Evolutionary conservation across 2,329 filamentous ascomycete genomes (phyloP), one percentile per base, ranked within the genome.

Genomic region (Aureobasidium sp.): DNA sequence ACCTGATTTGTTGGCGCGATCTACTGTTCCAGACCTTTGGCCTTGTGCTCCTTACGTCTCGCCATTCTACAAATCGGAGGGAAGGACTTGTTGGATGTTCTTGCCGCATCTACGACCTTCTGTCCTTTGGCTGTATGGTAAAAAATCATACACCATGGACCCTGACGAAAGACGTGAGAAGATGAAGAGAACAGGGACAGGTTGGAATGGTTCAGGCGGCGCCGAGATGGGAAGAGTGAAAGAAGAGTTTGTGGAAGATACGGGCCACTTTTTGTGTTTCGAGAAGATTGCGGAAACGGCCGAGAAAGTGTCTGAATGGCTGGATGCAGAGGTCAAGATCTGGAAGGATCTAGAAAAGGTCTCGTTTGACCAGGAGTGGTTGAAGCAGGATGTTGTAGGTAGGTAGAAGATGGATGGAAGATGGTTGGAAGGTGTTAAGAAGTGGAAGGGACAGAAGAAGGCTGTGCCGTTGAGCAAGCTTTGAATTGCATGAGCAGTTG

Each of bases 251-350:
- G 74, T 94, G 6, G 75, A 86, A 34, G 81, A 81, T 0, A 79
- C 81, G 5, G 91, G 92, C 0, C 93, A 97, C 72, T 74, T 97
- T 41, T 83, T 97, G 30, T 88, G 92, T 0, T 89, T 96, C 83
- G 91, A 96, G 73, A 82, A 83, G 47, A 88, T 89, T 0, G 76
- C 69, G 2, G 78, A 83, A 68, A 88, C 86, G 64, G 91, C 90
- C 1, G 77, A 82, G 14, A 71, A 73, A 6, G 61, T 61, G 29
- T 69, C 67, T 8, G 68, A 66, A 10, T 80, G 77, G 77, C 27
- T 73, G 21, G 67, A 51, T 13, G 59, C 63, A 11, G 72, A 73
- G 61, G 29, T 72, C 5, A 67, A 63, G 42, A 66, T 75, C 55
- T 80, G 74, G 68, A 65, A 53, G 62, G 34, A 37, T 21, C 55